A percentile compares a stretch with the other conserved stretches of the same genome.
These are phyloP conservation scores for Peribolospora kevripleyi DNA, from an alignment of 768 basidiomycete genomes.

Conservation along the genomic window DNA sequence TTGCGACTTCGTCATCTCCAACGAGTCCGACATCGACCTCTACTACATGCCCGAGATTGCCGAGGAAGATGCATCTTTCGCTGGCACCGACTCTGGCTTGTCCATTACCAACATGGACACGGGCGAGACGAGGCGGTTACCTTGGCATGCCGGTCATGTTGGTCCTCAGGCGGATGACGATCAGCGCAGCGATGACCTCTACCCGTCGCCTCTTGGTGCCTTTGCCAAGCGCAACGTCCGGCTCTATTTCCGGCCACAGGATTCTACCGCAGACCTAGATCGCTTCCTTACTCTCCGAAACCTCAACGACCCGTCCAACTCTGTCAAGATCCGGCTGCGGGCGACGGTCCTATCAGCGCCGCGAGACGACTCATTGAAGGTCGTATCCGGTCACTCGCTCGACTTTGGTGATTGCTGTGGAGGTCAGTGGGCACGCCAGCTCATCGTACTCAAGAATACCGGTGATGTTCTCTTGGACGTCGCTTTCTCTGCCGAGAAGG, in stretches of 20 bases:
- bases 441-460: constrained; percentile 16
- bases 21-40: no score
- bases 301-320: constrained; percentile 14
- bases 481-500: constrained; percentile 12
- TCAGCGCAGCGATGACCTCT: no score
- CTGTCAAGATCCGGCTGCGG: constrained; percentile 14
- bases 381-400: constrained; percentile 14
- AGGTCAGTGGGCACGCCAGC: constrained; percentile 15
- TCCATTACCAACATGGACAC: no score
- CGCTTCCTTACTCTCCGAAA: constrained; percentile 16
- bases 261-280: constrained; percentile 12
- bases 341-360: constrained; percentile 9
- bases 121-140: no score
- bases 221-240: constrained; percentile 13
- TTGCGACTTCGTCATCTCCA: no score
- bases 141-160: no score
- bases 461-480: constrained; percentile 16
- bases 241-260: constrained; percentile 15
- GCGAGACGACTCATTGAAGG: constrained; percentile 11
- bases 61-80: no score
- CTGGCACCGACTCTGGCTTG: no score
- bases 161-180: no score
- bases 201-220: constrained; percentile 4
- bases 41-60: no score
- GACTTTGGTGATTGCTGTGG: constrained; percentile 17